Conservation (phyloP, 495 filamentous ascomycete species). For the Penicillium verhagenii region DNA sequence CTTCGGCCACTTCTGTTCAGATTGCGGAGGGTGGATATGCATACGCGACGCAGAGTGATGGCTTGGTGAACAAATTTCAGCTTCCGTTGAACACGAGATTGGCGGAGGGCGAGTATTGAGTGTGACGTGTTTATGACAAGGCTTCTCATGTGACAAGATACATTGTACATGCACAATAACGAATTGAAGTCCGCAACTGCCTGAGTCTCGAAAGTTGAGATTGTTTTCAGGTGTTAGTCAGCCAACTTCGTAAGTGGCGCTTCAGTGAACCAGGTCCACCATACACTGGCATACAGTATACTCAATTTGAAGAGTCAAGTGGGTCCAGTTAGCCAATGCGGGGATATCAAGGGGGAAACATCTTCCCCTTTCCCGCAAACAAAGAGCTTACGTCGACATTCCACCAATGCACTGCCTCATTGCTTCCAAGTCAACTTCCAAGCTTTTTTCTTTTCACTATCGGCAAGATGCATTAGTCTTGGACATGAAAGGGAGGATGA, state of each 20-base stretch:
- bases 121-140: neutral
- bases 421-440: neutral
- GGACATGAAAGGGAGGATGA: neutral
- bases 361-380: neutral
- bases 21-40: conserved; percentile 18
- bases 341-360: conserved; percentile 2
- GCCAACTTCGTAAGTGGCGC: too few relatives aligned
- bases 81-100: neutral
- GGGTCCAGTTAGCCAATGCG: conserved; percentile 1
- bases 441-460: too few relatives aligned
- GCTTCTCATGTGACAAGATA: neutral
- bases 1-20: conserved; percentile 28
- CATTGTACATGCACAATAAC: neutral
- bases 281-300: too few relatives aligned
- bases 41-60: conserved; percentile 19
- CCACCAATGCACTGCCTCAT: neutral
- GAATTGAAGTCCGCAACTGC: neutral
- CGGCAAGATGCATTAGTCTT: neutral
- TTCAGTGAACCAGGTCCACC: too few relatives aligned
- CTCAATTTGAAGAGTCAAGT: neutral
- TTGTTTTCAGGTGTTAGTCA: too few relatives aligned
- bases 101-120: neutral
- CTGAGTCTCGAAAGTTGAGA: neutral
- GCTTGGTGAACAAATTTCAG: conserved; percentile 15
- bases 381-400: neutral